Base-by-base conservation (phyloP, 2,329 filamentous ascomycete genomes). In the Clarireedia monteithiana region DNA sequence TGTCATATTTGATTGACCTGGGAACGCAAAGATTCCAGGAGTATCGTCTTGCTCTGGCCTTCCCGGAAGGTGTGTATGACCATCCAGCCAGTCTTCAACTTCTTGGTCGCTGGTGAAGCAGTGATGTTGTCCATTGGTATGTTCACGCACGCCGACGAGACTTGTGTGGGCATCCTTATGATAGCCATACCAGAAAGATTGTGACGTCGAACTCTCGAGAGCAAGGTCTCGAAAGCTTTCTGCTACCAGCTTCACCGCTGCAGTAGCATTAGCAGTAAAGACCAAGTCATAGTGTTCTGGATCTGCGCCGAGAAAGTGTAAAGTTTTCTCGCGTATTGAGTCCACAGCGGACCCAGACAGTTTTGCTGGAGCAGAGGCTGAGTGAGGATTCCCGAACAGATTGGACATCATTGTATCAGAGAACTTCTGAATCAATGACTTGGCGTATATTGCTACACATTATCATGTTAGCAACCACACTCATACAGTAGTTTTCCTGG, bases 191-290 rank as follows among this genome's bases (percentile, higher is more conserved):
- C 81, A 80, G 64, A 94, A 95, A 0, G 88, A 88, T 20, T 73
- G 71, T 72, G 71, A 17, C 81, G 77, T 48, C 46, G 60, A 56
- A 84, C 77, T 66, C 92, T 78, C 6, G 82, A 83, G 45, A 39
- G 83, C 77, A 47, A 79, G 75, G 59, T 86, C 83, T 52, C 87
- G 77, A 64, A 96, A 79, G 3, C 84, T 83, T 57, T 97, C 92
- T 48, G 81, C 78, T 2, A 95, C 87, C 6, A 96, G 73, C 71
- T 96, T 96, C 64, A 95, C 85, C 2, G 85, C 90, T 1, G 91
- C 90, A 0, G 92, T 96, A n/a, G 92, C 88, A 69, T 96, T 97
- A 34, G 89, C 84, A 23, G 92, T 89, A 68, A 96, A 96, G 1
- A 96, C 81, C 2, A 96, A 73, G 63, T 96, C 91, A 63, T 92